Percentiles rank a stretch among this genome's conserved stretches.
Conservation (phyloP, 306 rosid genomes). For the Quercus ilex region DNA sequence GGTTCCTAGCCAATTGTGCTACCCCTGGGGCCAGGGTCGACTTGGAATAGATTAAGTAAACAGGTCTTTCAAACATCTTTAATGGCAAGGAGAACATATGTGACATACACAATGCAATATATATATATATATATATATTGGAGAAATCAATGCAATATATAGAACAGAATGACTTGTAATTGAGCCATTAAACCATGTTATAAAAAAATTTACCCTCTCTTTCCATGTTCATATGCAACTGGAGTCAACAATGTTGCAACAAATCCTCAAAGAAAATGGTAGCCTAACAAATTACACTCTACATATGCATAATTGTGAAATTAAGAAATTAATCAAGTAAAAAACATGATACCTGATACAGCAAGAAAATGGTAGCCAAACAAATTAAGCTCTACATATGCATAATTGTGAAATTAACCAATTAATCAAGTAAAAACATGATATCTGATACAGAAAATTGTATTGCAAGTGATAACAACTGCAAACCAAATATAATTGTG, state of each 20-base stretch:
- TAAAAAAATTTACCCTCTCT: not conserved
- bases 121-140: too few species aligned
- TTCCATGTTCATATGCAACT: not conserved
- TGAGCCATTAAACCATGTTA: too few species aligned
- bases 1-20: too few species aligned
- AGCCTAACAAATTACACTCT: not conserved
- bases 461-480: not conserved
- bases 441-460: not conserved
- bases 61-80: not conserved
- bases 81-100: too few species aligned
- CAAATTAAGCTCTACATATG: not conserved
- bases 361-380: not conserved
- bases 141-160: too few species aligned
- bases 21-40: not conserved
- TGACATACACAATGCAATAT: too few species aligned
- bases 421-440: too few species aligned
- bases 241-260: not conserved
- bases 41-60: not conserved
- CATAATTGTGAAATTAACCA: too few species aligned
- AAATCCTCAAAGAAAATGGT: not conserved
- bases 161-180: too few species aligned
- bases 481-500: not conserved
- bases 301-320: not conserved
- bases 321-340: too few species aligned
- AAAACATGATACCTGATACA: not conserved